Conservation (phyloP, 768 basidiomycete species). For the Boletus subparvulus region DNA sequence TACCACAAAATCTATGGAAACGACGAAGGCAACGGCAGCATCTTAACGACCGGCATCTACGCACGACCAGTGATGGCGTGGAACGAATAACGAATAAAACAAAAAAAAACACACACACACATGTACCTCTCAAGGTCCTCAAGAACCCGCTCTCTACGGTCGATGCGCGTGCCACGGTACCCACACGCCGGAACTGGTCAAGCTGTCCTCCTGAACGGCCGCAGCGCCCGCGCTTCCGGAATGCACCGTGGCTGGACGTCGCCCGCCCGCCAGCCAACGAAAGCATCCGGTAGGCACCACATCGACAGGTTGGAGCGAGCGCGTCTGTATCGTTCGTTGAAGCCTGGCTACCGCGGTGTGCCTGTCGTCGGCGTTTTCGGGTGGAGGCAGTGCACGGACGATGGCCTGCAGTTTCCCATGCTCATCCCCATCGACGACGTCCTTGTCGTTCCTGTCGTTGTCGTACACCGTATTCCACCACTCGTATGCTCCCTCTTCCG, state of each 20-base stretch:
- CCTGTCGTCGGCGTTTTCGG: neutral
- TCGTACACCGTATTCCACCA: conserved; percentile 22
- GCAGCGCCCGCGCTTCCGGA: neutral
- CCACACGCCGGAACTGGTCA: conserved; percentile 21
- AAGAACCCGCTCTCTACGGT: neutral
- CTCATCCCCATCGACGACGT: neutral
- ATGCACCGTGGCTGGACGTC: conserved; percentile 5
- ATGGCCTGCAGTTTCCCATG: conserved; percentile 16
- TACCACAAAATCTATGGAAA: neutral
- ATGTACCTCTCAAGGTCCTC: neutral
- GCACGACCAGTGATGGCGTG: neutral
- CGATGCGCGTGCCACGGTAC: conserved; percentile 2
- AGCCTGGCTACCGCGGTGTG: conserved; percentile 7
- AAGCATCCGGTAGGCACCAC: conserved; percentile 21
- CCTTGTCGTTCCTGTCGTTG: neutral
- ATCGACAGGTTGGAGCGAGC: conserved; percentile 25
- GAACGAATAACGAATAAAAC: neutral
- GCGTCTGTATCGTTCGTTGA: conserved; percentile 19
- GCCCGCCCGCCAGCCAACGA: conserved; percentile 12
- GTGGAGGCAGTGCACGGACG: conserved; percentile 23
- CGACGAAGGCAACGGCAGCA: neutral
- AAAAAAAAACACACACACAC: neutral
- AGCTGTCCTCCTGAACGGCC: conserved; percentile 11
- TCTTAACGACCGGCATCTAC: no score
- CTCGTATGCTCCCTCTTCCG: conserved; percentile 17